Base-by-base conservation (phyloP, 176 grass and related monocot species). In the Secale cereale region DNA sequence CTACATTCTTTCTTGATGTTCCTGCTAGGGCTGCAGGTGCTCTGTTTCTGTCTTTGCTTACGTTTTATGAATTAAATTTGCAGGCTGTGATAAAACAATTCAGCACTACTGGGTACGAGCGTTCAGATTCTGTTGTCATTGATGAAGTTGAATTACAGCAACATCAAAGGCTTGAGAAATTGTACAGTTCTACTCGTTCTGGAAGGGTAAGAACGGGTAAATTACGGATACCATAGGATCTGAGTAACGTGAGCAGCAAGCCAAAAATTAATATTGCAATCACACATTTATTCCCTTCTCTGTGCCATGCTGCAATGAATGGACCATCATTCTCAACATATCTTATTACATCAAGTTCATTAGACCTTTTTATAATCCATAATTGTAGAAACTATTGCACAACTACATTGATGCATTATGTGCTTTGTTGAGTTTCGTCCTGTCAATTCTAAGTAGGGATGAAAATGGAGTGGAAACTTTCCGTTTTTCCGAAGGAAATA, bases 21-120 rank as follows among this genome's bases (percentile, higher is more conserved):
- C 59, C 67, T 70, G 9, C 23, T 67, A 23, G 65, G 57, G 20
- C 10, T 54, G 14, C 37, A 67, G 45, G 43, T 39, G 73, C 15
- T 76, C 29, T 67, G 22, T 45, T 67, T 82, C 23, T 77, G 45
- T 64, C 15, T n/a, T 83, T 83, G 2, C 79, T 86, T 80, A 90
- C 46, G 59, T 50, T 10, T 69, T 69, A 23, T 66, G 70, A 17
- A 43, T 83, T 90, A 28, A 82, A 73, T 36, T 90, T 89, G 61
- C 87, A 99, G 97, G 97, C 97, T 65, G 97, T 99, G 66, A 96
- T 96, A 94, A 99, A 99, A 78, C 97, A 99, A 61, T 99, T 99
- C 41, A 91, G 91, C 77, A 83, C 74, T 76, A 99, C 91, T 57
- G 97, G 97, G 39, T 99, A 96, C 46, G 97, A 90, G 70, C 83